These are phyloP conservation scores for Byssoonygena ceratinophila DNA, from an alignment of 2,329 filamentous ascomycete genomes.

Conservation along the genomic window DNA sequence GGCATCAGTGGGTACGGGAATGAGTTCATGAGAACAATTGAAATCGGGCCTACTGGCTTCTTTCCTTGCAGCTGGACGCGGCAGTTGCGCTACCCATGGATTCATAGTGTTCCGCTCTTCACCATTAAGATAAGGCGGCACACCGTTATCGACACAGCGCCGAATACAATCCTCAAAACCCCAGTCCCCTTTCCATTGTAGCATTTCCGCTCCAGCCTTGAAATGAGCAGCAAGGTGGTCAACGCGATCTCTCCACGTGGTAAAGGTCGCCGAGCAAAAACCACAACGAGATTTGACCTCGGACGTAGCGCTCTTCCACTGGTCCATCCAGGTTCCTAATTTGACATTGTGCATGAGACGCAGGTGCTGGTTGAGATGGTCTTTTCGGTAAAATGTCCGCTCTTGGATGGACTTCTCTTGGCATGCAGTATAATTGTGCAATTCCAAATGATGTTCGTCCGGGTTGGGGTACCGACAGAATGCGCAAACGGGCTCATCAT, in stretches of 20 bases:
- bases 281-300: slow-evolving; percentile 43
- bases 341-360: slow-evolving; percentile 50
- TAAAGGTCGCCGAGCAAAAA: slow-evolving; percentile 33
- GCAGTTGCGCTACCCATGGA: slow-evolving; percentile 22
- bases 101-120: slow-evolving; percentile 27
- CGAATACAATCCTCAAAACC: slow-evolving; percentile 32
- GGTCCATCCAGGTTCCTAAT: slow-evolving; percentile 46
- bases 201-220: slow-evolving; percentile 30
- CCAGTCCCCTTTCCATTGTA: slow-evolving; percentile 35
- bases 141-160: slow-evolving; percentile 29
- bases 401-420: slow-evolving; percentile 51
- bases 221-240: slow-evolving; percentile 35
- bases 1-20: slow-evolving; percentile 26
- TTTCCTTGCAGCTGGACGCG: not conserved
- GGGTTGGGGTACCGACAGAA: slow-evolving; percentile 49
- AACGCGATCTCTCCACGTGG: slow-evolving; percentile 37
- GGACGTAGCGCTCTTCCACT: slow-evolving; percentile 47
- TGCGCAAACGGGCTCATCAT: slow-evolving; percentile 46
- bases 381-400: slow-evolving; percentile 53
- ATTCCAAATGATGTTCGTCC: slow-evolving; percentile 46
- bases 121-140: slow-evolving; percentile 31
- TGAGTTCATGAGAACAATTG: slow-evolving; percentile 8
- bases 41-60: not conserved
- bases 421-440: slow-evolving; percentile 49
- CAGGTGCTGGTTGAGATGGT: slow-evolving; percentile 52